phyloP scores from a whole-genome alignment of 2,329 filamentous ascomycete genomes.

The Exophiala alcalophila region DNA sequence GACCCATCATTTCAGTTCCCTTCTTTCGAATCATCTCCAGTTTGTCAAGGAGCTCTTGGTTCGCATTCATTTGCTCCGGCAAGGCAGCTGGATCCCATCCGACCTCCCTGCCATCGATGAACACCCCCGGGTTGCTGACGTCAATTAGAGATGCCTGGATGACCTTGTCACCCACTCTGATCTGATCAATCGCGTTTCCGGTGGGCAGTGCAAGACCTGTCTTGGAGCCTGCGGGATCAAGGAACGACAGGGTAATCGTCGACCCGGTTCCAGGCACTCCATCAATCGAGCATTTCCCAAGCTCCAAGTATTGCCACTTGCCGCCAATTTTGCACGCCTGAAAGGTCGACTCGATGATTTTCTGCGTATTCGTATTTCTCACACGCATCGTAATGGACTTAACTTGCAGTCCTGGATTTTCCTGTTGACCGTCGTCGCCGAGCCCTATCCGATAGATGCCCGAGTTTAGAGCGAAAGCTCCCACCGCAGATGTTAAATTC shows the following conservation, averaged over 20 bases:
- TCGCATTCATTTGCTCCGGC: conserved; percentile 53
- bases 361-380: conserved; percentile 69
- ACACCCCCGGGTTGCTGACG: conserved; percentile 62
- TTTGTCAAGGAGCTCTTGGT: conserved; percentile 43
- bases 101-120: conserved; percentile 56
- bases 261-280: conserved; percentile 60
- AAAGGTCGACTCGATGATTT: conserved; percentile 60
- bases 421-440: not conserved
- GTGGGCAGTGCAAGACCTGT: conserved; percentile 63
- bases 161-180: conserved; percentile 40
- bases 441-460: conserved; percentile 6
- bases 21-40: conserved; percentile 57
- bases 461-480: conserved; percentile 54
- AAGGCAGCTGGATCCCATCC: conserved; percentile 51
- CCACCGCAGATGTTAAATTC: conserved; percentile 68
- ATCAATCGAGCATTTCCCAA: conserved; percentile 60
- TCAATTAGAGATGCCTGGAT: conserved; percentile 59
- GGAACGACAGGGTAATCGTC: conserved; percentile 59
- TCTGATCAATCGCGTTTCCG: conserved; percentile 51
- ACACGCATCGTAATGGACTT: conserved; percentile 54
- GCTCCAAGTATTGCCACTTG: conserved; percentile 31
- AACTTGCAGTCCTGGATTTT: conserved; percentile 1
- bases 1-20: conserved; percentile 61
- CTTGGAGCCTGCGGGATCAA: conserved; percentile 61
- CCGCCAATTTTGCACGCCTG: conserved; percentile 36